Percentiles rank a stretch among this genome's conserved stretches.
Evolutionary conservation across 2,329 filamentous ascomycete species (phyloP).

Genomic region (Hymenoscyphus fraxineus): DNA sequence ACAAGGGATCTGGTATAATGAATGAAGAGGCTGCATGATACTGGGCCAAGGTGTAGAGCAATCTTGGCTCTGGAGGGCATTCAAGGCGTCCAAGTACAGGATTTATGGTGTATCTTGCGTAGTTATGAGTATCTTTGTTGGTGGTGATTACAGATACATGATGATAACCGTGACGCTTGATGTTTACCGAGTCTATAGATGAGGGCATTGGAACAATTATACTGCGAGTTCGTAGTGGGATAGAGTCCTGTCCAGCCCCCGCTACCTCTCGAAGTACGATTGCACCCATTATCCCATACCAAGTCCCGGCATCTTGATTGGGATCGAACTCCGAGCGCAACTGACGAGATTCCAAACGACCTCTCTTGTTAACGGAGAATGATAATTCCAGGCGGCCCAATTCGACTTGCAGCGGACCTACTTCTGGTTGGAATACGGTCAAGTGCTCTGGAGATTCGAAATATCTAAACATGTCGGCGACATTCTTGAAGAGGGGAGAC

Average conservation of each 20-base stretch:
- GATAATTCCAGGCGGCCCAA: conserved; percentile 49
- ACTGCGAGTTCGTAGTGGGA: conserved; percentile 38
- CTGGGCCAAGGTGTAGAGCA: conserved; percentile 54
- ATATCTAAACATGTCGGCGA: conserved; percentile 44
- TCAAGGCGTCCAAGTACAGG: conserved; percentile 51
- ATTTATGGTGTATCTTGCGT: conserved; percentile 56
- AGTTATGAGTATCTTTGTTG: no score
- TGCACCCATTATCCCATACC: conserved; percentile 57
- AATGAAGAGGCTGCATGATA: conserved; percentile 60
- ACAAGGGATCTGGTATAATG: conserved; percentile 51
- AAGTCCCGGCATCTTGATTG: conserved; percentile 56
- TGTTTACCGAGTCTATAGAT: no score
- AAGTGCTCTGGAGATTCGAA: conserved; percentile 47
- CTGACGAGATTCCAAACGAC: conserved; percentile 45
- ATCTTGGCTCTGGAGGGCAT: conserved; percentile 51
- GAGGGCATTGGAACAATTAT: conserved; percentile 56
- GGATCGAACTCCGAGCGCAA: conserved; percentile 50
- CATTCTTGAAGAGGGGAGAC: conserved; percentile 37
- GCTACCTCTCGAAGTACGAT: conserved; percentile 48
- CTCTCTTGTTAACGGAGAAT: conserved; percentile 47
- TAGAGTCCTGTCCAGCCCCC: background rate
- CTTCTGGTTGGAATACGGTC: conserved; percentile 43
- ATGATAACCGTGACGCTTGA: no score
- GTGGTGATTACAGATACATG: no score
- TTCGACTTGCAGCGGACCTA: conserved; percentile 41